Percentiles rank a stretch among this genome's conserved stretches.
Conservation (phyloP, 2,329 filamentous ascomycete species). For the Exophiala phaeomuriformis region DNA sequence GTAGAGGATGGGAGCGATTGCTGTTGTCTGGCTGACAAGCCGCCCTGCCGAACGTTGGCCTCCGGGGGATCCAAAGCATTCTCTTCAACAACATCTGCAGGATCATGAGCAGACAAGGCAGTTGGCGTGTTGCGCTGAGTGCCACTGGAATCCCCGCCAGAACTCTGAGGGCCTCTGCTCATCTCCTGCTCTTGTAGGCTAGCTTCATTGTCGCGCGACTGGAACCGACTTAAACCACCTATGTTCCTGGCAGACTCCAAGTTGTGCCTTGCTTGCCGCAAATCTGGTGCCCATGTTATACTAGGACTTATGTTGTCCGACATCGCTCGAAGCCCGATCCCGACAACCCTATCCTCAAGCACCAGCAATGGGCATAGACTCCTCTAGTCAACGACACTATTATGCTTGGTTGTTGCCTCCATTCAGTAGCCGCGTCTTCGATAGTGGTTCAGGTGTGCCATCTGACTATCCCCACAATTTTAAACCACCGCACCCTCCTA, state of each 20-base stretch:
- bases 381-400: background rate
- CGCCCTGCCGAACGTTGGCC: conserved; percentile 1
- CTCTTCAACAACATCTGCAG: conserved; percentile 14
- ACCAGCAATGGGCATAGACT: conserved; percentile 9
- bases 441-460: conserved; percentile 5
- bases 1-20: conserved; percentile 12
- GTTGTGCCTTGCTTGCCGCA: conserved; percentile 6
- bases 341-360: background rate
- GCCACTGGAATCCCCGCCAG: conserved; percentile 10
- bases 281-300: conserved; percentile 21
- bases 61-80: conserved; percentile 6
- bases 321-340: conserved; percentile 6
- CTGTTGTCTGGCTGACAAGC: conserved; percentile 5
- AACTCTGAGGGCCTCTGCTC: conserved; percentile 3
- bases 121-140: conserved; percentile 21
- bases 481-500: background rate
- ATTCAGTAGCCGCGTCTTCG: conserved; percentile 6
- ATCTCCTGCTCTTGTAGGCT: background rate
- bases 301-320: conserved; percentile 11
- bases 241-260: background rate
- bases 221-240: background rate
- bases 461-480: background rate
- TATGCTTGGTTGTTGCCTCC: conserved; percentile 1
- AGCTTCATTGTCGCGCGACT: background rate
- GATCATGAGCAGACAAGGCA: conserved; percentile 14